Conservation (phyloP, 2,329 filamentous ascomycete genomes). For the Penicillium sp. region DNA sequence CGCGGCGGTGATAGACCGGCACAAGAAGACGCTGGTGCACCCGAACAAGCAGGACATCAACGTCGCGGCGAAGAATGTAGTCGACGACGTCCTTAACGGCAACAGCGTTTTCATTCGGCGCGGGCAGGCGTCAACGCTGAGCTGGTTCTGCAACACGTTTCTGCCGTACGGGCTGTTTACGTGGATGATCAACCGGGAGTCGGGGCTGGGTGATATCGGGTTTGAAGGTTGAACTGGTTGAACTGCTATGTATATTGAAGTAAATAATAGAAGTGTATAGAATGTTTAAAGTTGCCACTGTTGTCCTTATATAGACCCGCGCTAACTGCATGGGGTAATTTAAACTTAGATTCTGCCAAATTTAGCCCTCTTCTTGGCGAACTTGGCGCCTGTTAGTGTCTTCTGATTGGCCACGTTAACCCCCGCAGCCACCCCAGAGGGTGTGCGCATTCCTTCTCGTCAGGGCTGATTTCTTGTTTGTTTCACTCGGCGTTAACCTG, state of each 20-base stretch:
- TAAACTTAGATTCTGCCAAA: background rate
- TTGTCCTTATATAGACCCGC: too few species aligned
- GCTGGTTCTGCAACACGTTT: conserved; percentile 6
- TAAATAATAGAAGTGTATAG: too few species aligned
- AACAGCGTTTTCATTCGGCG: background rate
- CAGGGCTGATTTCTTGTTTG: background rate
- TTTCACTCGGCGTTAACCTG: too few species aligned
- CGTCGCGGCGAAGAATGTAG: conserved; percentile 2
- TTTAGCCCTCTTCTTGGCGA: too few species aligned
- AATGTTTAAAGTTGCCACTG: too few species aligned
- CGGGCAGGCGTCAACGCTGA: conserved; percentile 1
- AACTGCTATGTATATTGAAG: too few species aligned
- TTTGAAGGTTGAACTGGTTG: too few species aligned
- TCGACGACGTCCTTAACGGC: conserved; percentile 2
- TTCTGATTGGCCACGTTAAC: background rate
- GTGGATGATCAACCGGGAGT: background rate
- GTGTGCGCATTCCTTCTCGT: background rate
- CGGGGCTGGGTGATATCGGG: background rate
- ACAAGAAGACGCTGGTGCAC: conserved; percentile 3
- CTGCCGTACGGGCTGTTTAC: background rate
- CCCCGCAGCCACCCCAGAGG: background rate
- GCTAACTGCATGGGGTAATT: background rate
- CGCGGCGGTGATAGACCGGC: background rate
- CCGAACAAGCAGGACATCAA: conserved; percentile 7
- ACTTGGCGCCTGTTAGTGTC: background rate